Conservation (phyloP, 2,329 filamentous ascomycete species). For the Leptographium galeiforme region DNA sequence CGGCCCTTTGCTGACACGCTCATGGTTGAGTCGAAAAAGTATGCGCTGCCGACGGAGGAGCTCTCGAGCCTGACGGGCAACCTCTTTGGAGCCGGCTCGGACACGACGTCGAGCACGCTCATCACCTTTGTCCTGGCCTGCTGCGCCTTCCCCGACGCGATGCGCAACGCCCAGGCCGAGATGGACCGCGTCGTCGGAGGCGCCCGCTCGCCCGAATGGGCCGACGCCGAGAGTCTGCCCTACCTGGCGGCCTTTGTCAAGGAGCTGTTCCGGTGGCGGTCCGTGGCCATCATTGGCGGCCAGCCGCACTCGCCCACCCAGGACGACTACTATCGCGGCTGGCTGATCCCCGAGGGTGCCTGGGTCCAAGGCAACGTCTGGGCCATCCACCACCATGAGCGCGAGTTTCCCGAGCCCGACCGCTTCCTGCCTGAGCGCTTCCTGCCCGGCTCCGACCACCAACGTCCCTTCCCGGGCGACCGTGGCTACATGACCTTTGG, state of each 20-base stretch:
- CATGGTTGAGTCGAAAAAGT: slow-evolving; percentile 31
- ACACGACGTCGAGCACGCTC: slow-evolving; percentile 33
- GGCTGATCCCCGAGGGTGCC: slow-evolving; percentile 34
- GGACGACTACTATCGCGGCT: slow-evolving; percentile 33
- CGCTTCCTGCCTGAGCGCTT: slow-evolving; percentile 29
- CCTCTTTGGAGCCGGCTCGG: slow-evolving; percentile 32
- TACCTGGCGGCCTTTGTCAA: slow-evolving; percentile 42
- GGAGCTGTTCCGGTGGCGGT: slow-evolving; percentile 42
- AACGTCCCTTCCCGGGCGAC: slow-evolving; percentile 33
- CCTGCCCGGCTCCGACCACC: slow-evolving; percentile 22
- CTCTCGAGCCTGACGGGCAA: slow-evolving; percentile 33
- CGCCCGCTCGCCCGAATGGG: slow-evolving; percentile 30
- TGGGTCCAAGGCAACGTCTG: slow-evolving; percentile 38
- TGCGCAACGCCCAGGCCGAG: slow-evolving; percentile 35
- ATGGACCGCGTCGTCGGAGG: slow-evolving; percentile 36
- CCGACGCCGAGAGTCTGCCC: slow-evolving; percentile 33
- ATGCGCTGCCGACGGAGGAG: slow-evolving; percentile 29
- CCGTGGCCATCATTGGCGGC: slow-evolving; percentile 35
- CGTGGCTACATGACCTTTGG: slow-evolving; percentile 42
- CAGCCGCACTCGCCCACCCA: slow-evolving; percentile 35
- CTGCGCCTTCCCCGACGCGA: slow-evolving; percentile 32
- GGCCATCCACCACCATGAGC: slow-evolving; percentile 32
- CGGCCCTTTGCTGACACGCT: slow-evolving; percentile 30
- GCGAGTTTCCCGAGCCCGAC: slow-evolving; percentile 33
- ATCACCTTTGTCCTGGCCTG: slow-evolving; percentile 36